phyloP scores from a whole-genome alignment of 495 filamentous ascomycete genomes.

The Penicillium steckii region DNA sequence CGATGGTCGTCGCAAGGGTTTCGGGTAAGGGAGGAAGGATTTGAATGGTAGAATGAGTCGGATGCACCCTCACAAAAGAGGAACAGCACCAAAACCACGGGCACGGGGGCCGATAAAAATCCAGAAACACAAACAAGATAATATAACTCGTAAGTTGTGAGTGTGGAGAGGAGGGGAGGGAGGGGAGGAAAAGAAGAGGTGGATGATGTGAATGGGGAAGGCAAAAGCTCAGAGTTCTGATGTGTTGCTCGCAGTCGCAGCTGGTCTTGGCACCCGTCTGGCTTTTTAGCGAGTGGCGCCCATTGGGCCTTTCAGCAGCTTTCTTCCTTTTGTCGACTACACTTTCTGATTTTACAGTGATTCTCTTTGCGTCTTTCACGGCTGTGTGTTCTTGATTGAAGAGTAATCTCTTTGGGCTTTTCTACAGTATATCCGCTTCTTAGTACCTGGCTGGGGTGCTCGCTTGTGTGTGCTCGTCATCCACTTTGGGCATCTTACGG shows the following conservation, averaged over 20 bases:
- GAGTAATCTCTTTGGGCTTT: background rate
- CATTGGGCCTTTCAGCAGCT: slow-evolving; percentile 17
- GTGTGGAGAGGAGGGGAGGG: slow-evolving; percentile 25
- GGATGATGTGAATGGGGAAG: slow-evolving; percentile 28
- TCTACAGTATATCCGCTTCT: background rate
- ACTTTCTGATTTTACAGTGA: background rate
- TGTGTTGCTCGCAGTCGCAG: slow-evolving; percentile 31
- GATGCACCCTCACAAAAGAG: slow-evolving; percentile 44
- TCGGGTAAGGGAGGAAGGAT: slow-evolving; percentile 30
- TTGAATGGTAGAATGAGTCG: slow-evolving; percentile 18
- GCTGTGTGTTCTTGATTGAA: background rate
- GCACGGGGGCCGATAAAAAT: slow-evolving; percentile 42
- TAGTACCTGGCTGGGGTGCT: background rate
- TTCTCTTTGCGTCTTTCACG: background rate
- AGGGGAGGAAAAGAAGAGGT: slow-evolving; percentile 21
- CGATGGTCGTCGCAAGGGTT: slow-evolving; percentile 31
- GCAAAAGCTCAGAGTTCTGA: slow-evolving; percentile 32
- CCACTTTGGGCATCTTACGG: slow-evolving; percentile 12
- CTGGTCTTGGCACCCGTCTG: slow-evolving; percentile 30
- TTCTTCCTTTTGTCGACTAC: background rate
- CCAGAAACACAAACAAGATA: slow-evolving; percentile 31
- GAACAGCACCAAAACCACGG: slow-evolving; percentile 38
- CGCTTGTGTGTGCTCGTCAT: slow-evolving; percentile 23
- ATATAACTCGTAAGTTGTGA: slow-evolving; percentile 14
- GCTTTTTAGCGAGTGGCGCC: slow-evolving; percentile 39